phyloP scores from a whole-genome alignment of 2,329 filamentous ascomycete genomes.

The Scleromitrula shiraiana region DNA sequence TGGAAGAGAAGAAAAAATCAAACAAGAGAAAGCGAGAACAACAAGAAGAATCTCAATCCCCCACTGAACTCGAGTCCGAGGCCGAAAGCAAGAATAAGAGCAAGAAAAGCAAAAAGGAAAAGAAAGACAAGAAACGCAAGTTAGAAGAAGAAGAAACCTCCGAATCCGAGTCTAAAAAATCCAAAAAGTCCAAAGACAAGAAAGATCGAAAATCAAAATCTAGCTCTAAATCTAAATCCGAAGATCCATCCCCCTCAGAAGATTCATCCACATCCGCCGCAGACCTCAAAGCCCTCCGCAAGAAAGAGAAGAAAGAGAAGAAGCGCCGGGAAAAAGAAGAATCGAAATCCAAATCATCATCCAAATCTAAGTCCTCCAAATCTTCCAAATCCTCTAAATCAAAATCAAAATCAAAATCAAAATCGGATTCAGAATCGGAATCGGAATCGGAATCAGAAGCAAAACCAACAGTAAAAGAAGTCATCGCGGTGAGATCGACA shows the following conservation, averaged over 20 bases:
- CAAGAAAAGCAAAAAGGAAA: slow-evolving; percentile 9
- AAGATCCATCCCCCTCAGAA: neutral
- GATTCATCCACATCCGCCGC: neutral
- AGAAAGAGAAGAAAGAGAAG: slow-evolving; percentile 10
- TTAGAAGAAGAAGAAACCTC: slow-evolving; percentile 31
- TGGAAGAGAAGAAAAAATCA: slow-evolving; percentile 20
- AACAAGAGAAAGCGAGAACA: slow-evolving; percentile 39
- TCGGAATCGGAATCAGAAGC: slow-evolving; percentile 31
- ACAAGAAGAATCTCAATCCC: slow-evolving; percentile 31
- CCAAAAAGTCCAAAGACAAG: slow-evolving; percentile 33
- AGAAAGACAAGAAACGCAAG: slow-evolving; percentile 33
- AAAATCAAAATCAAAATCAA: slow-evolving; percentile 34
- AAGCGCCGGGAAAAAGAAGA: slow-evolving; percentile 15
- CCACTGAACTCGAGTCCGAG: slow-evolving; percentile 16
- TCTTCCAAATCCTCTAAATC: slow-evolving; percentile 28
- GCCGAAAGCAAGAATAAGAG: slow-evolving; percentile 28
- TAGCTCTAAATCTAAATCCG: neutral
- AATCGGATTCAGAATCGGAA: slow-evolving; percentile 34
- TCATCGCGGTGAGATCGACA: slow-evolving; percentile 35
- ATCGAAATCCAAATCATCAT: slow-evolving; percentile 33
- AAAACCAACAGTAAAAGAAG: slow-evolving; percentile 19
- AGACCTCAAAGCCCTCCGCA: neutral
- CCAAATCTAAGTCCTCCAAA: slow-evolving; percentile 33
- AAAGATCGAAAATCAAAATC: slow-evolving; percentile 10
- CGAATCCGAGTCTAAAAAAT: slow-evolving; percentile 19